phyloP scores from a whole-genome alignment of 148 eudicot species.

The Nyssa sinensis region DNA sequence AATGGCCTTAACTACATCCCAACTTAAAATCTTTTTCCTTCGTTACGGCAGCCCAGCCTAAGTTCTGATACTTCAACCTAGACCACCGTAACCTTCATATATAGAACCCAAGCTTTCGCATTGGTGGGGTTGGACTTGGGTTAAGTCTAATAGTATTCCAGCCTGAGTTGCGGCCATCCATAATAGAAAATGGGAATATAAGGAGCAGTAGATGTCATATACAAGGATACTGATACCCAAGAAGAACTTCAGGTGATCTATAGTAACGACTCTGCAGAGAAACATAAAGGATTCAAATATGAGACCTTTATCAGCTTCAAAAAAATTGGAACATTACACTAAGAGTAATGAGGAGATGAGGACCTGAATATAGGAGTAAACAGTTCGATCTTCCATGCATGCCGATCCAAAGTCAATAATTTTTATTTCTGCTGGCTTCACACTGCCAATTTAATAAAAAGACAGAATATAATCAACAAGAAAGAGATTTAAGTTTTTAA shows the following conservation, averaged over 20 bases:
- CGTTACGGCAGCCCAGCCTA: conserved; percentile 4
- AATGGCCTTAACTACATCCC: background rate
- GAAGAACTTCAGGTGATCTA: conserved; percentile 97
- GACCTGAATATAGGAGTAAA: conserved; percentile 99
- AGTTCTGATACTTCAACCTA: background rate
- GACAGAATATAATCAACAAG: conserved; percentile 13
- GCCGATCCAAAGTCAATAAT: conserved; percentile 99
- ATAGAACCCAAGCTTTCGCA: background rate
- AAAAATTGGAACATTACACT: background rate
- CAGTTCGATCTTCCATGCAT: conserved; percentile 92
- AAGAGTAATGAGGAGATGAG: conserved; percentile 4
- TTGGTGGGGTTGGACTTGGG: background rate
- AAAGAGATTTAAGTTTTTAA: conserved; percentile 3
- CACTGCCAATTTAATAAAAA: conserved; percentile 52
- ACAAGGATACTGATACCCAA: conserved; percentile 98
- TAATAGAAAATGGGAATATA: background rate
- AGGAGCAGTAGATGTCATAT: background rate
- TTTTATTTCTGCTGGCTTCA: conserved; percentile 86
- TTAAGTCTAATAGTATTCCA: background rate
- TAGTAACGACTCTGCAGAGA: conserved; percentile 95
- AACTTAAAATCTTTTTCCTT: background rate
- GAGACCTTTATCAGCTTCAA: conserved; percentile 1
- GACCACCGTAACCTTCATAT: background rate
- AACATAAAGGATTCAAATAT: conserved; percentile 11
- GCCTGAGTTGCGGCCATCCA: background rate